phyloP scores from a whole-genome alignment of 2,329 filamentous ascomycete genomes.

The Trichoderma citrinoviride region DNA sequence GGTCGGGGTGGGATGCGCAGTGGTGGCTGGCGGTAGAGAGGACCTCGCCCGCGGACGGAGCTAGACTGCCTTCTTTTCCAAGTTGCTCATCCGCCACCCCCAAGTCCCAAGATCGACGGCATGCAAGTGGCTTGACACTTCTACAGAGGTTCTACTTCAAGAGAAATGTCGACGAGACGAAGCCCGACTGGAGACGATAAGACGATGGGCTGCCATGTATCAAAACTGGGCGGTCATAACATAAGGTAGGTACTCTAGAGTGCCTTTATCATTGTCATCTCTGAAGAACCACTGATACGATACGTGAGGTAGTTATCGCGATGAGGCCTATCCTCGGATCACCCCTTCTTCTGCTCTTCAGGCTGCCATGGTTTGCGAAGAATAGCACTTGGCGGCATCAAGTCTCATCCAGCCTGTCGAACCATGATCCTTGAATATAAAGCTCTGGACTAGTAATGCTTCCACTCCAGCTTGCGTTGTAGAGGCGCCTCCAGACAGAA shows the following conservation, averaged over 20 bases:
- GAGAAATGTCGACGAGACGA: neutral
- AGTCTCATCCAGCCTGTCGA: neutral
- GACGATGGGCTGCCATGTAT: neutral
- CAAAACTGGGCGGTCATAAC: neutral
- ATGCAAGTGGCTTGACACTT: neutral
- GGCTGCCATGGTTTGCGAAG: neutral
- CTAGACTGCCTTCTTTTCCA: neutral
- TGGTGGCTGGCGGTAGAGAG: neutral
- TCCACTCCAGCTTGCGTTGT: neutral
- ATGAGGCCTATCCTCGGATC: no score
- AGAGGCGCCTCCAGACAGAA: neutral
- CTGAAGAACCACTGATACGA: no score
- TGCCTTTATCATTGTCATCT: no score
- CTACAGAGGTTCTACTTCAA: neutral
- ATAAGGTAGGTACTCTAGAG: no score
- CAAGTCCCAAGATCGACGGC: neutral
- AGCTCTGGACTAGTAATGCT: slow-evolving; percentile 2
- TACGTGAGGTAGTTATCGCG: no score
- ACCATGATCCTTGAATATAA: neutral
- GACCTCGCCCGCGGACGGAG: neutral
- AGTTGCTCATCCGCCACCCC: neutral
- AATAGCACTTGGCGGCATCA: neutral
- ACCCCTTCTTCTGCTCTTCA: no score
- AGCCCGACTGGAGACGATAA: slow-evolving; percentile 4
- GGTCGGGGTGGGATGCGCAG: no score